Percentiles rank a stretch among this genome's conserved stretches.
Evolutionary conservation across 164 flowering plant species (phyloP).

Genomic region (Malania oleifera): DNA sequence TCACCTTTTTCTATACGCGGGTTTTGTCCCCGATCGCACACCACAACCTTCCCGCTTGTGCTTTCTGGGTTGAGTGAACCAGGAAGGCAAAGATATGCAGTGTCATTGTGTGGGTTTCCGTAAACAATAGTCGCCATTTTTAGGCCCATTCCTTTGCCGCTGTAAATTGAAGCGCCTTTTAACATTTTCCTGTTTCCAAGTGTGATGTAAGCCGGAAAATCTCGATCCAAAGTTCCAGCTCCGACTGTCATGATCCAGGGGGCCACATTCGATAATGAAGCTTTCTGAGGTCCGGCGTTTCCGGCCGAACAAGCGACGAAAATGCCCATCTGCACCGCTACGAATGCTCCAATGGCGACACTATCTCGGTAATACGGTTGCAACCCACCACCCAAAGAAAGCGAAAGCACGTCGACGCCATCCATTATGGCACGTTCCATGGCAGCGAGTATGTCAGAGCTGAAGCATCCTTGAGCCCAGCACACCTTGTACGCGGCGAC

Average conservation of each 20-base stretch:
- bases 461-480: constrained; percentile 68
- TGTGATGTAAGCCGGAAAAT: constrained; percentile 63
- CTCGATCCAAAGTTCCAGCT: constrained; percentile 82
- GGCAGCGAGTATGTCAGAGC: constrained; percentile 76
- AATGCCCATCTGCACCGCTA: constrained; percentile 72
- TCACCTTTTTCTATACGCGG: constrained; percentile 83
- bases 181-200: constrained; percentile 40
- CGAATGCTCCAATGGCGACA: constrained; percentile 70
- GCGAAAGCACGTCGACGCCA: constrained; percentile 79
- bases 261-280: constrained; percentile 59
- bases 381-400: constrained; percentile 82
- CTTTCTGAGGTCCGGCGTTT: constrained; percentile 61
- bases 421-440: constrained; percentile 69
- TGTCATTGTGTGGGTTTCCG: constrained; percentile 22
- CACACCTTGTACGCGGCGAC: constrained; percentile 81
- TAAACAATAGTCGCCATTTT: constrained; percentile 45
- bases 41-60: constrained; percentile 72
- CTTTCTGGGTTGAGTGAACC: constrained; percentile 53
- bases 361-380: constrained; percentile 57
- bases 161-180: constrained; percentile 70
- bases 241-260: constrained; percentile 94
- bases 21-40: constrained; percentile 75
- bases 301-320: constrained; percentile 88
- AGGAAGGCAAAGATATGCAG: constrained; percentile 55
- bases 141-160: constrained; percentile 63